These are phyloP conservation scores for Fusarium anguioides DNA, from an alignment of 2,329 filamentous ascomycete species.

Conservation along the genomic window DNA sequence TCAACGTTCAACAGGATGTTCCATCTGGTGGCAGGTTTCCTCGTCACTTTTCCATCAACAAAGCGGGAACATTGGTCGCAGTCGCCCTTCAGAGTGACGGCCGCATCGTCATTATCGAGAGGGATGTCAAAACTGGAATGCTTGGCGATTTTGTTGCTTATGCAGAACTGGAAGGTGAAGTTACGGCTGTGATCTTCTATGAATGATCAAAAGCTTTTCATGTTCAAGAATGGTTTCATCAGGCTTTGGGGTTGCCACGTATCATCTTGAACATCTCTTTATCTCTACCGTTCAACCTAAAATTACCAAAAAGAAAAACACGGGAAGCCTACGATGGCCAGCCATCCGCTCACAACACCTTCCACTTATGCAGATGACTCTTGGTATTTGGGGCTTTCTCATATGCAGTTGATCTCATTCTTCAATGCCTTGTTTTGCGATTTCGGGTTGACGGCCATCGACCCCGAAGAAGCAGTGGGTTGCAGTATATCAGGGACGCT, in stretches of 20 bases:
- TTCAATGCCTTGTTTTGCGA: neutral
- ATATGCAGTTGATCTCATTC: neutral
- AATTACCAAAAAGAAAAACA: neutral
- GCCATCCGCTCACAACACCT: neutral
- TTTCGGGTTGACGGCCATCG: slow-evolving; percentile 28
- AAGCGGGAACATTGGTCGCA: slow-evolving; percentile 70
- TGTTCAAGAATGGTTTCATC: neutral
- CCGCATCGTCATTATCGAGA: slow-evolving; percentile 69
- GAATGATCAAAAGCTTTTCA: slow-evolving; percentile 46
- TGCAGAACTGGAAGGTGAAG: slow-evolving; percentile 56
- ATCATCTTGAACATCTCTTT: slow-evolving; percentile 7
- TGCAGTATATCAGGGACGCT: slow-evolving; percentile 33
- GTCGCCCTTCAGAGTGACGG: slow-evolving; percentile 72
- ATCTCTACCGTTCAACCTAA: slow-evolving; percentile 1
- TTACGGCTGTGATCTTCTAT: slow-evolving; percentile 61
- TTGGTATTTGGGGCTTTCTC: neutral
- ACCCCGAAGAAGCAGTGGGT: slow-evolving; percentile 26
- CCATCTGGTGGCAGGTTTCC: slow-evolving; percentile 73
- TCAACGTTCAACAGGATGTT: slow-evolving; percentile 67
- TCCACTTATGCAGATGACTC: neutral
- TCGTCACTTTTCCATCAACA: slow-evolving; percentile 75
- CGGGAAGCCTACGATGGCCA: slow-evolving; percentile 1
- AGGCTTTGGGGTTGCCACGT: neutral
- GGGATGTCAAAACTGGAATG: slow-evolving; percentile 69
- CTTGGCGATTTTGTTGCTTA: slow-evolving; percentile 61